Conservation (phyloP, 352 stramenopile genomes). For the Globisporangium paddicum region DNA sequence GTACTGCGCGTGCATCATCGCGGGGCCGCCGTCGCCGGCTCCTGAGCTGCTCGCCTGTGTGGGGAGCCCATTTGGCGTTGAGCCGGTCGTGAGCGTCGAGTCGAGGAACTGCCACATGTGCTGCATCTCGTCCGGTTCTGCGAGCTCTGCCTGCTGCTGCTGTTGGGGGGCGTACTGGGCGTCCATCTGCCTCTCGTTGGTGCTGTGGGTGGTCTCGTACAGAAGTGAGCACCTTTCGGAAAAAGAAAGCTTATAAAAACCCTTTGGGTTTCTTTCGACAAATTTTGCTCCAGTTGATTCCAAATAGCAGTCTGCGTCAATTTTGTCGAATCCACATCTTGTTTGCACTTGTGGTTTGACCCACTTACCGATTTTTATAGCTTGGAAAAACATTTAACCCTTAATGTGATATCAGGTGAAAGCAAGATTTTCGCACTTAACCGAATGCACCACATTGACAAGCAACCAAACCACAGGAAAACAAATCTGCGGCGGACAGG, state of each 20-base stretch:
- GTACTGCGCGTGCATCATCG: slow-evolving; percentile 12
- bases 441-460: background rate
- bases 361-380: background rate
- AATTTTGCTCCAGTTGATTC: too few relatives aligned
- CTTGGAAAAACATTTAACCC: background rate
- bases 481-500: background rate
- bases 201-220: background rate
- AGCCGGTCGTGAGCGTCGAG: slow-evolving; percentile 39
- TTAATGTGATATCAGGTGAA: background rate
- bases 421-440: background rate
- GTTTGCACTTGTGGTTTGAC: too few relatives aligned
- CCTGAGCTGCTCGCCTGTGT: background rate
- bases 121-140: slow-evolving; percentile 46
- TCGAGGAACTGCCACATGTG: slow-evolving; percentile 62
- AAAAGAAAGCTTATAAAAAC: too few relatives aligned
- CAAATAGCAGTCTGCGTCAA: too few relatives aligned
- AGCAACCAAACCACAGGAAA: slow-evolving; percentile 1
- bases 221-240: background rate
- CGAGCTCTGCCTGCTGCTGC: slow-evolving; percentile 1
- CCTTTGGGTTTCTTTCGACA: too few relatives aligned
- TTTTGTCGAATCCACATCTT: too few relatives aligned
- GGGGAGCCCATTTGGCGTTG: slow-evolving; percentile 22
- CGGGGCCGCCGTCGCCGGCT: background rate
- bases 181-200: slow-evolving; percentile 1
- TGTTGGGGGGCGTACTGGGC: background rate